Conservation (phyloP, 169 alveolate genomes). For the Eimeria falciformis region DNA sequence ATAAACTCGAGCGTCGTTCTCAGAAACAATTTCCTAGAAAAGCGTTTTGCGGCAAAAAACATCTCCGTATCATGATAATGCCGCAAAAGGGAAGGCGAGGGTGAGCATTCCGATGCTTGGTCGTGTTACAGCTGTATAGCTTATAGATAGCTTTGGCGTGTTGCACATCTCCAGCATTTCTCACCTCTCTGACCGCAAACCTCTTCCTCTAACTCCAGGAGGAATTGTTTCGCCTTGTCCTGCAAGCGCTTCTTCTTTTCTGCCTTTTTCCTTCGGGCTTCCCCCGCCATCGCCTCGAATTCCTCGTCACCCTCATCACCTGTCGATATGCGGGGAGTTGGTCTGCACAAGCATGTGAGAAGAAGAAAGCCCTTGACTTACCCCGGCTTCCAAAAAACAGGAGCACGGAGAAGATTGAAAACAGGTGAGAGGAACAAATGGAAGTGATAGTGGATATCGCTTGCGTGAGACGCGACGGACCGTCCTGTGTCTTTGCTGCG, state of each 20-base stretch:
- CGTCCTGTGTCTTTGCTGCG: neutral
- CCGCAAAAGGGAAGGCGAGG: too few relatives aligned
- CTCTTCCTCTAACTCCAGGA: slow-evolving; percentile 49
- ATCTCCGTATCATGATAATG: too few relatives aligned
- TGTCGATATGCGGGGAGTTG: neutral
- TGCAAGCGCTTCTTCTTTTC: slow-evolving; percentile 62
- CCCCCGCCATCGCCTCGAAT: slow-evolving; percentile 59
- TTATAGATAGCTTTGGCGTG: too few relatives aligned
- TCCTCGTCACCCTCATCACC: slow-evolving; percentile 41
- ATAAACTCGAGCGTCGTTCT: too few relatives aligned
- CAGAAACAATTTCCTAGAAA: too few relatives aligned
- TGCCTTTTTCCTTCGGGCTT: slow-evolving; percentile 8
- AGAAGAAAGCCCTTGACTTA: neutral
- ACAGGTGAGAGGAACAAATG: too few relatives aligned
- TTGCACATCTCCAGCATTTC: neutral
- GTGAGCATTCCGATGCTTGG: too few relatives aligned
- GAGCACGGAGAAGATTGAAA: too few relatives aligned
- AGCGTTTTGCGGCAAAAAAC: too few relatives aligned
- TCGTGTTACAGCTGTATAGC: too few relatives aligned
- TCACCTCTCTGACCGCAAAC: slow-evolving; percentile 72
- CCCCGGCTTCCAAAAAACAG: too few relatives aligned
- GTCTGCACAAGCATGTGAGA: neutral
- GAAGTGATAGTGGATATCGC: too few relatives aligned
- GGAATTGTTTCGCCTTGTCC: slow-evolving; percentile 50
- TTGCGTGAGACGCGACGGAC: neutral